Evolutionary conservation across 805 yeast genomes (phyloP).

Genomic region (Teunomyces funiuensis): DNA sequence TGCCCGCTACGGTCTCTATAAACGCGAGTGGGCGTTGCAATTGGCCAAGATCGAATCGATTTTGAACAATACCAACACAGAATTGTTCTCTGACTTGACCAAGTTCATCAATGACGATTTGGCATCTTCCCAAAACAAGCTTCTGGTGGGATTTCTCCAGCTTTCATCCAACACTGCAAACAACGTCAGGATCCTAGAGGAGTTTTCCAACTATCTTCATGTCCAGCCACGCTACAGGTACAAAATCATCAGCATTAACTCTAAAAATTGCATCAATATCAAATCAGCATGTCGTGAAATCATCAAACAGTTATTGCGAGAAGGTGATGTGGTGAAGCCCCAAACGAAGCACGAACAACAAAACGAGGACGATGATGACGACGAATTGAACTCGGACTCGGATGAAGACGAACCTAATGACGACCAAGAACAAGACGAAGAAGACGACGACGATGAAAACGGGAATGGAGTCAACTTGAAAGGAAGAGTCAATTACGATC

Average conservation of each 20-base stretch:
- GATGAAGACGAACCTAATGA: constrained; percentile 13
- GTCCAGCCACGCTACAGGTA: constrained; percentile 10
- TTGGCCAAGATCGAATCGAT: constrained; percentile 25
- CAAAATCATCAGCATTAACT: constrained; percentile 27
- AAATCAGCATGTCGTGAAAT: constrained; percentile 35
- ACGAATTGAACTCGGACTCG: constrained; percentile 7
- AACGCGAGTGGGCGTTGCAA: constrained; percentile 30
- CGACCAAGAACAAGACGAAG: constrained; percentile 9
- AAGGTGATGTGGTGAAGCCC: constrained; percentile 8
- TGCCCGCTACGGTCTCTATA: constrained; percentile 23
- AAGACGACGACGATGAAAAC: constrained; percentile 11
- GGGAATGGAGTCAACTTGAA: constrained; percentile 9
- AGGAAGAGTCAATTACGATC: constrained; percentile 28
- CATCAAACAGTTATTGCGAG: constrained; percentile 29
- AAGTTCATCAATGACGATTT: constrained; percentile 24
- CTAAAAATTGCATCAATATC: constrained; percentile 33
- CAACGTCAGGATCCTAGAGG: constrained; percentile 38
- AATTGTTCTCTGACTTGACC: constrained; percentile 27
- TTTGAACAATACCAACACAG: constrained; percentile 32
- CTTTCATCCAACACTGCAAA: constrained; percentile 43
- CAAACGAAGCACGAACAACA: constrained; percentile 8
- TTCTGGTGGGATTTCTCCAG: constrained; percentile 35
- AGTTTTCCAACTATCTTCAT: constrained; percentile 23
- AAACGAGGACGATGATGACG: constrained; percentile 9
- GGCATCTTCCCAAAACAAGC: constrained; percentile 16